Evolutionary conservation across 2,329 filamentous ascomycete genomes (phyloP), one percentile per base, ranked within the genome.

Genomic region (Fusarium caatingaense): DNA sequence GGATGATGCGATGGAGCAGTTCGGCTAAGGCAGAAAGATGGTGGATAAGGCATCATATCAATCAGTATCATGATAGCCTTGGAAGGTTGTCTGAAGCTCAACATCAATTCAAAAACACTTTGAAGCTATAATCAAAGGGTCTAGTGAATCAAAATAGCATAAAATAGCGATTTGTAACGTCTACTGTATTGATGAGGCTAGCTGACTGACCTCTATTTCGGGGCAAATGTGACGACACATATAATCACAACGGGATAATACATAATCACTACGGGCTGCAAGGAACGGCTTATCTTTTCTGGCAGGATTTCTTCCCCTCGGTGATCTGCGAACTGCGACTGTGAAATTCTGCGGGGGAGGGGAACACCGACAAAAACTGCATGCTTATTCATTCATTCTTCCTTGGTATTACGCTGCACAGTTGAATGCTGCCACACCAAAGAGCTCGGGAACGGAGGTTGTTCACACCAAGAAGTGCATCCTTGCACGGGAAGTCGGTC

Each of bases 231-330:
- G 68, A 70, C 68, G 67, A 55, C 68, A 71, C 51, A 48, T 54
- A 50, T 41, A 60, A 69, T 71, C 51, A 64, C 64, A 56, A 58
- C 56, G 71, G 70, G 45, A 56, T 42, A 51, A 51, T 51, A 46
- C 21, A 23, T 34, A 13, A 32, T 51, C 37, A 40, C 55, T 54
- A 62, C 48, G 49, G 49, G n/a, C 68, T 71, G 68, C 68, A 71
- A 71, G 68, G 68, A 62, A 71, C 68, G 55, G 64, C 57, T 71
- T 60, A 56, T 68, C 41, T 28, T 44, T 64, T 69, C 56, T 62
- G 49, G 42, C 37, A 65, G 51, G 27, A 58, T 45, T 60, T n/a
- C 40, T 62, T 46, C 16, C 54, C 47, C 45, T 54, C 56, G 42
- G 41, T 49, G 49, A 42, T n/a, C 34, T 20, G 23, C 18, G 32